Evolutionary conservation across 345 rosid genomes (phyloP).

Genomic region (Aquilaria malaccensis): DNA sequence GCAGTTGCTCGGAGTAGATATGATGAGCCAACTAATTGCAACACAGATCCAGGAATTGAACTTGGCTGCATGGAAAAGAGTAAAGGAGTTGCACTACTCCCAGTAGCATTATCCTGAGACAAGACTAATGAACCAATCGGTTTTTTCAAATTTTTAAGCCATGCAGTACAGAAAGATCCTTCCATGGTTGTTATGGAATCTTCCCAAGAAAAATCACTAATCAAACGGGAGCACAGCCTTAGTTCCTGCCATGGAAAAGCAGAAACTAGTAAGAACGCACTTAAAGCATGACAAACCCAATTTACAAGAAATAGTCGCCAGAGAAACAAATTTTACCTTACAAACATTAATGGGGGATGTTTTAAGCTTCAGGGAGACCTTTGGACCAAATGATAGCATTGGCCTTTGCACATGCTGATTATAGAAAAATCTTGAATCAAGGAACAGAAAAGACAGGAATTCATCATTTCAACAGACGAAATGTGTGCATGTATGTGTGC

Average conservation of each 20-base stretch:
- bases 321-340: slow-evolving; percentile 48
- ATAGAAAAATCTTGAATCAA: too few relatives aligned
- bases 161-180: slow-evolving; percentile 65
- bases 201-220: slow-evolving; percentile 71
- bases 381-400: slow-evolving; percentile 88
- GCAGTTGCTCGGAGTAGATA: slow-evolving; percentile 84
- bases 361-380: slow-evolving; percentile 69
- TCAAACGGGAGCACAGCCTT: slow-evolving; percentile 62
- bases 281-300: not conserved
- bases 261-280: slow-evolving; percentile 14
- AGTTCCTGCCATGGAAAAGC: slow-evolving; percentile 50
- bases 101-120: slow-evolving; percentile 46
- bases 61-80: slow-evolving; percentile 62
- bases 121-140: slow-evolving; percentile 46
- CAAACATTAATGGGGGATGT: slow-evolving; percentile 85
- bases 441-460: too few relatives aligned
- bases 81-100: slow-evolving; percentile 38
- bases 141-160: slow-evolving; percentile 77
- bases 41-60: slow-evolving; percentile 79
- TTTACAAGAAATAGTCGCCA: slow-evolving; percentile 7
- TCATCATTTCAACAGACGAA: too few relatives aligned
- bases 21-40: slow-evolving; percentile 82
- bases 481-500: too few relatives aligned
- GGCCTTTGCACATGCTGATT: slow-evolving; percentile 95
- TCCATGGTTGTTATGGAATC: slow-evolving; percentile 53